phyloP scores from a whole-genome alignment of 192 early-diverging fungal genomes.

The Backusella tuberculispora region DNA sequence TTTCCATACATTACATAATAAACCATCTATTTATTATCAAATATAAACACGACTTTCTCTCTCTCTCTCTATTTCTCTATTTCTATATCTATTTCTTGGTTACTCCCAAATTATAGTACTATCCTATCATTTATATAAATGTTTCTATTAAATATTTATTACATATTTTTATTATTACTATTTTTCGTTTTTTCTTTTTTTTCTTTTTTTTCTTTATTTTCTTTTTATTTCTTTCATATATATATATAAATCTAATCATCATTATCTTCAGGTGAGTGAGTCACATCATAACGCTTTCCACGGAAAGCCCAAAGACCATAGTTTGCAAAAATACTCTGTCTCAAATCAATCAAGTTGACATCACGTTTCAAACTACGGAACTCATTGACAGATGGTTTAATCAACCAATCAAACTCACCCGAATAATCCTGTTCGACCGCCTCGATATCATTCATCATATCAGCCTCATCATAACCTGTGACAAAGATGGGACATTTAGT shows the following conservation, averaged over 20 bases:
- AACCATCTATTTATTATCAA: no score
- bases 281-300: slow-evolving; percentile 81
- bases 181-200: background rate
- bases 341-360: slow-evolving; percentile 70
- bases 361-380: slow-evolving; percentile 76
- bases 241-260: slow-evolving; percentile 15
- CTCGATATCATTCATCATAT: slow-evolving; percentile 64
- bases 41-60: no score
- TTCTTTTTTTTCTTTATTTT: background rate
- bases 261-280: slow-evolving; percentile 31
- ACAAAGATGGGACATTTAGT: slow-evolving; percentile 82
- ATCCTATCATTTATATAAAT: no score
- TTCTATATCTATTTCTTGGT: background rate
- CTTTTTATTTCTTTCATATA: background rate
- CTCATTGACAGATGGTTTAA: slow-evolving; percentile 66
- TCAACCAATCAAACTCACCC: slow-evolving; percentile 72
- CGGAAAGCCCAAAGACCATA: slow-evolving; percentile 83
- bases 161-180: no score
- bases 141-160: no score
- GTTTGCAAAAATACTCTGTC: slow-evolving; percentile 73
- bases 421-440: slow-evolving; percentile 60
- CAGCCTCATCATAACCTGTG: slow-evolving; percentile 74
- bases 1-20: background rate
- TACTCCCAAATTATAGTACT: no score
- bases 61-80: background rate